Conservation (phyloP, 495 filamentous ascomycete genomes). For the Sordaria brevicollis region DNA sequence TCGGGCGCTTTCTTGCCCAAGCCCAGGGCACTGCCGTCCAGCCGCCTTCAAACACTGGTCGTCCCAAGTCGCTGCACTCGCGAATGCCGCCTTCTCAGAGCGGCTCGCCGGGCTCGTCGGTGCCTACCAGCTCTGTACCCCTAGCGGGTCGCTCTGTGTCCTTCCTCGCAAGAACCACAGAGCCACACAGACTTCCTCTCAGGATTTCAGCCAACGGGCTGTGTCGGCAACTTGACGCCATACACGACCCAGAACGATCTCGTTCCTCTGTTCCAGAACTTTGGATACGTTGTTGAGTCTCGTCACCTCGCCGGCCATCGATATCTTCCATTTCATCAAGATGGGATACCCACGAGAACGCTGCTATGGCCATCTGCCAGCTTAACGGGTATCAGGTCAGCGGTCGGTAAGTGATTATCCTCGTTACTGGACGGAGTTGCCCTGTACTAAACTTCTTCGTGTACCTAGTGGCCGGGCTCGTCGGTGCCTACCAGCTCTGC, state of each 20-base stretch:
- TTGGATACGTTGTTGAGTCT: constrained; percentile 93
- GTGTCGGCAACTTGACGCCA: constrained; percentile 94
- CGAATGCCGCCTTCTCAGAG: constrained; percentile 26
- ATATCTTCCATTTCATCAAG: constrained; percentile 98
- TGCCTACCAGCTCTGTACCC: constrained; percentile 17
- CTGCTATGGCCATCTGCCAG: constrained; percentile 96
- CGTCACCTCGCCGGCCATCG: constrained; percentile 96
- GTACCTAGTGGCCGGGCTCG: constrained; percentile 24
- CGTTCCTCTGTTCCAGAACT: constrained; percentile 95
- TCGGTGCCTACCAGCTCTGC: constrained; percentile 19
- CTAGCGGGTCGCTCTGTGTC: no score
- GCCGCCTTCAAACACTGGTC: constrained; percentile 28
- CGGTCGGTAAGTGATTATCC: constrained; percentile 49
- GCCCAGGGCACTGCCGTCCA: constrained; percentile 36
- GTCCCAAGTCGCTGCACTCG: constrained; percentile 27
- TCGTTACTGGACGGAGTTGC: not conserved
- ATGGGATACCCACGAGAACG: constrained; percentile 99
- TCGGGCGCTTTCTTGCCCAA: constrained; percentile 42
- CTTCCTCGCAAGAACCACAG: no score
- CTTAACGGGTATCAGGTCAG: constrained; percentile 96
- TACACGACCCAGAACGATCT: constrained; percentile 96
- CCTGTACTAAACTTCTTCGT: constrained; percentile 23
- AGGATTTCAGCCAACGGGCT: no score
- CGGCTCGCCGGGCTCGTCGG: constrained; percentile 26
- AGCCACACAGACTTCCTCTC: no score